Percentiles rank a stretch among this genome's conserved stretches.
Conservation (phyloP, 148 eudicot genomes). For the Rhododendron mucronatum region DNA sequence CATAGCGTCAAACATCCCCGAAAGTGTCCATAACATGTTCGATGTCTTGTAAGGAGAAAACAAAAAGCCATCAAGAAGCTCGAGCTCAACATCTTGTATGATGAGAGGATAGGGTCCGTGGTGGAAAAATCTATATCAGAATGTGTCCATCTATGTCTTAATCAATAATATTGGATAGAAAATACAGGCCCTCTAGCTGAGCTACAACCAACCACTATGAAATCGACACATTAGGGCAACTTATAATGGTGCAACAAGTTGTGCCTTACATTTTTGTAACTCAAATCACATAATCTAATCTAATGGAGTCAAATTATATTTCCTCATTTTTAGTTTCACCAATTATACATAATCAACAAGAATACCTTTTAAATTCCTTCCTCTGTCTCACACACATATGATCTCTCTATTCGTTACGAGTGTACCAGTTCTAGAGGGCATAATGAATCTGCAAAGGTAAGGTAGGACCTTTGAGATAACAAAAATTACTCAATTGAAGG, state of each 20-base stretch:
- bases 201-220: neutral
- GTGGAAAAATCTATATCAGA: neutral
- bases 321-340: neutral
- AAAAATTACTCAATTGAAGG: neutral
- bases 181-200: neutral
- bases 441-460: neutral
- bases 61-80: neutral
- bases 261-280: neutral
- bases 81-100: neutral
- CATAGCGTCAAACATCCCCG: neutral
- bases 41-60: neutral
- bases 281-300: neutral
- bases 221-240: neutral
- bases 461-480: neutral
- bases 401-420: neutral
- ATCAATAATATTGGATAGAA: neutral
- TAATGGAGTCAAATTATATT: neutral
- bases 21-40: neutral
- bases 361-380: neutral
- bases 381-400: too few relatives aligned
- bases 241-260: neutral
- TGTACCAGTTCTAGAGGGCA: neutral
- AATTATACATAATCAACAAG: neutral
- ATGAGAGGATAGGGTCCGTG: neutral
- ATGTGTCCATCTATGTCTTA: neutral